Percentiles rank a stretch among this genome's conserved stretches.
phyloP scores from a whole-genome alignment of 2,329 filamentous ascomycete genomes.

The Paramyrothecium sp. region DNA sequence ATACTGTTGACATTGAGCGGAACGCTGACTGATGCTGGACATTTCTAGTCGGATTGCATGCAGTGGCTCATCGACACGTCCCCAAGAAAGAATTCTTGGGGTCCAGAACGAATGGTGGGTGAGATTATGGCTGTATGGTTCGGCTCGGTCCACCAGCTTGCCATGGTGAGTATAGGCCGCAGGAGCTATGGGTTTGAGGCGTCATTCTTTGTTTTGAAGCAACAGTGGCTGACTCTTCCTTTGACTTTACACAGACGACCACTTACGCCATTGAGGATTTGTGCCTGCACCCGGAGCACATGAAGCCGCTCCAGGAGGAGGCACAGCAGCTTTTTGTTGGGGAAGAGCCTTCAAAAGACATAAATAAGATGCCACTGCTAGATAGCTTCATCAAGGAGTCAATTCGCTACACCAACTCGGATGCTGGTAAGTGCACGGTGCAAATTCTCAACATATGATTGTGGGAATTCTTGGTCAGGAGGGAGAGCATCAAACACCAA shows the following conservation, averaged over 20 bases:
- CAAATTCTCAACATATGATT: not conserved
- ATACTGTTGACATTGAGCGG: not conserved
- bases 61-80: slow-evolving; percentile 11
- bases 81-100: slow-evolving; percentile 6
- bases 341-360: not conserved
- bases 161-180: slow-evolving; percentile 5
- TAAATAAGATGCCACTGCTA: slow-evolving; percentile 4
- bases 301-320: not conserved
- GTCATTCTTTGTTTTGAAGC: no score
- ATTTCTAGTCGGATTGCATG: slow-evolving; percentile 6
- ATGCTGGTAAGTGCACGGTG: slow-evolving; percentile 2
- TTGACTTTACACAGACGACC: not conserved
- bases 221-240: no score
- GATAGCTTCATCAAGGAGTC: slow-evolving; percentile 12
- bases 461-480: not conserved
- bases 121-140: slow-evolving; percentile 13
- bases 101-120: slow-evolving; percentile 1
- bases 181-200: no score
- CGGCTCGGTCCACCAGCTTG: slow-evolving; percentile 6
- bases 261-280: not conserved
- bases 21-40: not conserved
- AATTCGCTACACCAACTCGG: slow-evolving; percentile 1
- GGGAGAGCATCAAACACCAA: no score
- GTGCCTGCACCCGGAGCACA: not conserved
- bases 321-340: not conserved